Conservation (phyloP, 768 basidiomycete species). For the Naganishia randhawae region DNA sequence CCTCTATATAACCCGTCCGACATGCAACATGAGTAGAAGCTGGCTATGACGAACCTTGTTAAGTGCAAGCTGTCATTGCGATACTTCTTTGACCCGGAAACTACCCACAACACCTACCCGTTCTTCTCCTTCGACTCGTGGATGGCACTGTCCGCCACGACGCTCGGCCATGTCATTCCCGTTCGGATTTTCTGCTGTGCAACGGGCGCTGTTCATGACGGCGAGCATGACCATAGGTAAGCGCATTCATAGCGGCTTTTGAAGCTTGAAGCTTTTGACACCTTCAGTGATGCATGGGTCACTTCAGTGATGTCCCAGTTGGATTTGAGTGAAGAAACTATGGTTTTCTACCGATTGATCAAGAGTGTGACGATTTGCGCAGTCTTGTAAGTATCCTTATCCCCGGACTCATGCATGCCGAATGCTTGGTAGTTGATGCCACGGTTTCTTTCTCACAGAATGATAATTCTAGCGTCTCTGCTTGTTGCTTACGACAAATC, state of each 20-base stretch:
- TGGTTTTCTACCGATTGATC: slow-evolving; percentile 28
- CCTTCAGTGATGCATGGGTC: not conserved
- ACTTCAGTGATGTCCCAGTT: slow-evolving; percentile 30
- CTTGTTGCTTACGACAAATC: slow-evolving; percentile 27
- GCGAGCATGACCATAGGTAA: slow-evolving; percentile 28
- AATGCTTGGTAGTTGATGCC: not conserved
- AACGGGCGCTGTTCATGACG: slow-evolving; percentile 28
- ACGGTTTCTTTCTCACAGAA: not conserved
- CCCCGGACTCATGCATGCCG: not conserved
- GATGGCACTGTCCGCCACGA: not conserved
- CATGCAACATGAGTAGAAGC: too few species aligned
- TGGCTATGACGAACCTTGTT: too few species aligned
- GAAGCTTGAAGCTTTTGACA: not conserved
- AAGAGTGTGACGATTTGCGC: slow-evolving; percentile 25
- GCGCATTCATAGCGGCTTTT: not conserved
- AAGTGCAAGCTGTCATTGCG: not conserved
- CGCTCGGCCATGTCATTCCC: slow-evolving; percentile 21
- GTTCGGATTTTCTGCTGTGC: slow-evolving; percentile 22
- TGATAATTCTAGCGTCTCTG: slow-evolving; percentile 14
- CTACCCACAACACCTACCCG: not conserved
- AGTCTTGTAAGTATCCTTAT: slow-evolving; percentile 5
- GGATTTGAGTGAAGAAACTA: slow-evolving; percentile 28
- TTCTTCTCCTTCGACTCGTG: not conserved
- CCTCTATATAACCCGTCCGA: too few species aligned
- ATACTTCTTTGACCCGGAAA: not conserved